Conservation (phyloP, 768 basidiomycete species). For the Suillus plorans region DNA sequence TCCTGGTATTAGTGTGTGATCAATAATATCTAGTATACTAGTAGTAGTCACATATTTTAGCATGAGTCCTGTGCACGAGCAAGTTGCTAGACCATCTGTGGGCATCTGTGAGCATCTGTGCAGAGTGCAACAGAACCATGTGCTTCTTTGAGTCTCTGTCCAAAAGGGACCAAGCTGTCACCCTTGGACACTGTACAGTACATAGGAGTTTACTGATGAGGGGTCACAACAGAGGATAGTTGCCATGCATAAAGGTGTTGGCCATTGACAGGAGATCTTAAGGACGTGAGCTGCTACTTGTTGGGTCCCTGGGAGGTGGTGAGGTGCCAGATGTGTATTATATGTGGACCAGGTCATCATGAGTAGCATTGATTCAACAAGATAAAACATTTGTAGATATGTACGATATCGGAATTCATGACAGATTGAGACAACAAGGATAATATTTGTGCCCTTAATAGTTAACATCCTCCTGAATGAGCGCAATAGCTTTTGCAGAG, state of each 20-base stretch:
- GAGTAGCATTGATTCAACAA: neutral
- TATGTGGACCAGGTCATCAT: neutral
- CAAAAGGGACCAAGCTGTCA: too few species aligned
- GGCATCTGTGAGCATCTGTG: too few species aligned
- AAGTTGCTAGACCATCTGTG: too few species aligned
- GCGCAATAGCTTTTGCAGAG: constrained; percentile 45
- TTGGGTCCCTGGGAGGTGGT: neutral
- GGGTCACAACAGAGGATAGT: too few species aligned
- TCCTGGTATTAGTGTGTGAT: too few species aligned
- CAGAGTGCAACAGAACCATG: neutral
- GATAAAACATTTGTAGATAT: neutral
- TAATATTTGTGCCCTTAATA: neutral
- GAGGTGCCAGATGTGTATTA: neutral
- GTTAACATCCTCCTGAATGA: constrained; percentile 43
- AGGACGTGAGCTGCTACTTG: neutral
- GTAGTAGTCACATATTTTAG: too few species aligned
- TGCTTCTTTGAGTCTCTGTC: too few species aligned
- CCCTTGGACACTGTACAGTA: too few species aligned
- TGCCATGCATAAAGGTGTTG: neutral
- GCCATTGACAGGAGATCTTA: neutral
- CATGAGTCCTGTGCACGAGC: too few species aligned
- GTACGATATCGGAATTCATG: neutral
- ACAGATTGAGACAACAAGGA: neutral
- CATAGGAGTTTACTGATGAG: too few species aligned
- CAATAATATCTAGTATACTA: too few species aligned